phyloP scores from a whole-genome alignment of 257 asterid species.

The Leonotis leonurus region DNA sequence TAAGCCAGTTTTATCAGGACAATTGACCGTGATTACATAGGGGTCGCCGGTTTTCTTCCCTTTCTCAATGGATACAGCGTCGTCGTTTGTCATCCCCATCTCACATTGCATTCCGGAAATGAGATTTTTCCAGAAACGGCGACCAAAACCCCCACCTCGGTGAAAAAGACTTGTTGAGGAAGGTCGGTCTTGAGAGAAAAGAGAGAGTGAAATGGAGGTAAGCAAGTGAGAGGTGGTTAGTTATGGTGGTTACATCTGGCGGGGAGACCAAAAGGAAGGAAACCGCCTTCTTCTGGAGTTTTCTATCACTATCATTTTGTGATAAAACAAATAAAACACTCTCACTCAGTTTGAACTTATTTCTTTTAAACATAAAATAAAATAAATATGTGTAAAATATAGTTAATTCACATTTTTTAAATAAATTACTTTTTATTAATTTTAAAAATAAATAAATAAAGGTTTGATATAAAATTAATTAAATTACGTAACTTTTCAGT shows the following conservation, averaged over 20 bases:
- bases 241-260: slow-evolving; percentile 22
- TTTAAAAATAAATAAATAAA: no score
- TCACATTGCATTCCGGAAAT: background rate
- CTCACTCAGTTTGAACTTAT: no score
- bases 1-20: slow-evolving; percentile 62
- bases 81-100: slow-evolving; percentile 50
- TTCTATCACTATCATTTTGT: background rate
- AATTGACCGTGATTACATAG: slow-evolving; percentile 47
- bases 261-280: background rate
- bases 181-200: background rate
- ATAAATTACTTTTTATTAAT: no score
- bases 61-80: slow-evolving; percentile 55
- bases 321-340: no score
- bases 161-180: background rate
- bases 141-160: background rate
- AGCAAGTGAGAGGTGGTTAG: background rate
- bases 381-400: background rate
- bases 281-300: background rate
- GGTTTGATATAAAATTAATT: no score
- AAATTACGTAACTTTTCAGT: background rate
- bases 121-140: background rate
- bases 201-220: background rate
- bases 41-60: slow-evolving; percentile 62
- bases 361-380: no score
- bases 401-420: no score